Evolutionary conservation across 2,329 filamentous ascomycete genomes (phyloP), one percentile per base, ranked within the genome.

Genomic region (Colletotrichum sp.): DNA sequence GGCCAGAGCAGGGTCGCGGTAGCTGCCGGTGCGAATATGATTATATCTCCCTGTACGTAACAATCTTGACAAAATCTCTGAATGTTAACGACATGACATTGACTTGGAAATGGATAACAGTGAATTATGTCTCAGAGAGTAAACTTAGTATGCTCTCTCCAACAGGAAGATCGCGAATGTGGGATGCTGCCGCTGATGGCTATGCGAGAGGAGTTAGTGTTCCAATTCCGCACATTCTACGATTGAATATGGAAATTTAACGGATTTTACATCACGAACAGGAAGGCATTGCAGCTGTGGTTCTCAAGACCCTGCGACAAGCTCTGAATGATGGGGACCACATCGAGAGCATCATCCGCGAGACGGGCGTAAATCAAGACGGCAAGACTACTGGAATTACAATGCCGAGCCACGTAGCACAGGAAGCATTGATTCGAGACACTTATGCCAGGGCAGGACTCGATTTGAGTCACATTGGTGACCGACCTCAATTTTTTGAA

Each of bases 141-240:
- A 69, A 48, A 77, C 77, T 71, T 71, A 80, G 36, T 28, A 52
- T 87, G 81, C 78, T 88, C 7, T 85, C 84, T 4, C 81, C 84
- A 0, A 81, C 78, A 1, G 83, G 83, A 9, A 77, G 79, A 14
- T 84, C 79, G 66, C 79, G 80, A 10, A 86, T 85, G 81, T 88
- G 84, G 81, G 86, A 88, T 76, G 81, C 79, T 7, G 80, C 79
- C 4, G 90, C 87, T 0, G 81, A 90, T 78, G 89, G 90, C 1
- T 91, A 90, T 77, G 88, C 83, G 5, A 84, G 89, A 1, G 89
- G 89, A 12, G 90, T 91, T 55, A 89, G 89, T 3, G 78, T 88
- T 12, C 84, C 2, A 80, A 82, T 0, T 77, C 21, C 55, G 14
- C 21, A 58, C 7, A 6, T 58, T 58, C 7, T 58, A 18, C 16